Base-by-base conservation (phyloP, 2,329 filamentous ascomycete species). In the Chaetomium strumarium region DNA sequence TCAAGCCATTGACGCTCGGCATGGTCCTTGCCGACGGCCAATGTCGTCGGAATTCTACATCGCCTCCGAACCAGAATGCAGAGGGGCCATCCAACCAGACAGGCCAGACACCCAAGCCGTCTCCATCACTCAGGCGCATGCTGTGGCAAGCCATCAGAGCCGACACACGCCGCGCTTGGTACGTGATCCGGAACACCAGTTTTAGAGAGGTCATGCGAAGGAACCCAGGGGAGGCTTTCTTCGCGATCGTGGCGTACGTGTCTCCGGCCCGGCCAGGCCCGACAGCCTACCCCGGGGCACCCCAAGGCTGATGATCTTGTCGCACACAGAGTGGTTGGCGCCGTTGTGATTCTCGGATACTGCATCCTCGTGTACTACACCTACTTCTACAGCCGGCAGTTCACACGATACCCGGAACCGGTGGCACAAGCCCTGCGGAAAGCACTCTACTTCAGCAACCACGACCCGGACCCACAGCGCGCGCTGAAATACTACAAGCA, bases 381-480 rank as follows among this genome's bases (percentile, higher is more conserved):
- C 58, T 78, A 78, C 58, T 82, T 81, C 65, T 75, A 81, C 62
- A 72, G 75, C 49, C 64, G 70, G 29, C 74, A 80, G 53, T 79
- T 81, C 61, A 80, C 77, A 46, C 72, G 70, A 53, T 82, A 77
- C 65, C 88, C 88, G 2, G 80, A 86, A 39, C 76, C 83, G 1
- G 83, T 92, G 33, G 87, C 87, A 10, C 84, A 86, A 62, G 83
- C 88, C 55, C 76, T 99, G 43, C 88, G 93, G 31, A 81, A 84
- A 60, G 93, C 90, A 0, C 73, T 97, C 24, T 96, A 92, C 72
- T 95, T 89, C 70, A 88, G 85, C 59, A 91, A 93, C 63, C 80
- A 86, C 58, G 76, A 81, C 37, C 78, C 86, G 5, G 85, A 95
- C 54, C 83, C 88, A 2, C 79, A 86, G 53, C 78, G 86, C 50